Evolutionary conservation across 1,284 basidiomycete genomes (phyloP).

Genomic region (Fomitopsis palustris): DNA sequence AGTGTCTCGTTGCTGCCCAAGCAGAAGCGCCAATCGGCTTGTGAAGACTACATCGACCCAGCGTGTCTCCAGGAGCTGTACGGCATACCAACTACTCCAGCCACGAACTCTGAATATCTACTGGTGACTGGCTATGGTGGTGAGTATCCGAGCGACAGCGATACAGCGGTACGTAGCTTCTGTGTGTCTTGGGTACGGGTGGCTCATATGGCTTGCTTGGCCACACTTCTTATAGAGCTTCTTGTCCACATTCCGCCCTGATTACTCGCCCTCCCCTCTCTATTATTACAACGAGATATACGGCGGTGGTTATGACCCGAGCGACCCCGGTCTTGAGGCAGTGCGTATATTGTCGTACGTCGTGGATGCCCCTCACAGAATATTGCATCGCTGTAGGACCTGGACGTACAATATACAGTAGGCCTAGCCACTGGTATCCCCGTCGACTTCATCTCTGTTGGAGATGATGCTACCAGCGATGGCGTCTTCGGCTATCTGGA

Average conservation of each 20-base stretch:
- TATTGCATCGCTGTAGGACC: slow-evolving; percentile 28
- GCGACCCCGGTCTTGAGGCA: slow-evolving; percentile 19
- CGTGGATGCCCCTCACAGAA: not conserved
- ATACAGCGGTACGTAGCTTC: slow-evolving; percentile 35
- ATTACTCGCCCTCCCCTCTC: slow-evolving; percentile 45
- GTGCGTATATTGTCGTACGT: slow-evolving; percentile 6
- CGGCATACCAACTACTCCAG: slow-evolving; percentile 43
- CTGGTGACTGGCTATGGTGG: slow-evolving; percentile 58
- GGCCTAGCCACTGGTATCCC: slow-evolving; percentile 37
- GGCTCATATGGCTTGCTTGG: slow-evolving; percentile 17
- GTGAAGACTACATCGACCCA: slow-evolving; percentile 40
- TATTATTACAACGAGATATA: slow-evolving; percentile 51
- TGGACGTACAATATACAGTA: slow-evolving; percentile 63
- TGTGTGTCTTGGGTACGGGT: no score
- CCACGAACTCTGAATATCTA: slow-evolving; percentile 42
- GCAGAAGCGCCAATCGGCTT: slow-evolving; percentile 2
- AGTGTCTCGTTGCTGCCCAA: slow-evolving; percentile 43
- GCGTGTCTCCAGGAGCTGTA: slow-evolving; percentile 53
- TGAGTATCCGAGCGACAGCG: slow-evolving; percentile 48
- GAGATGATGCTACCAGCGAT: slow-evolving; percentile 24
- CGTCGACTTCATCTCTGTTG: slow-evolving; percentile 42
- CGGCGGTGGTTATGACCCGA: slow-evolving; percentile 46
- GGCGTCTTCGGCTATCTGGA: slow-evolving; percentile 23
- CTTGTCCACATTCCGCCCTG: slow-evolving; percentile 42
- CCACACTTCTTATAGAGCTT: slow-evolving; percentile 40